A percentile compares a stretch with the other conserved stretches of the same genome.
Conservation (phyloP, 2,329 filamentous ascomycete genomes). For the Fusarium sublunatum region DNA sequence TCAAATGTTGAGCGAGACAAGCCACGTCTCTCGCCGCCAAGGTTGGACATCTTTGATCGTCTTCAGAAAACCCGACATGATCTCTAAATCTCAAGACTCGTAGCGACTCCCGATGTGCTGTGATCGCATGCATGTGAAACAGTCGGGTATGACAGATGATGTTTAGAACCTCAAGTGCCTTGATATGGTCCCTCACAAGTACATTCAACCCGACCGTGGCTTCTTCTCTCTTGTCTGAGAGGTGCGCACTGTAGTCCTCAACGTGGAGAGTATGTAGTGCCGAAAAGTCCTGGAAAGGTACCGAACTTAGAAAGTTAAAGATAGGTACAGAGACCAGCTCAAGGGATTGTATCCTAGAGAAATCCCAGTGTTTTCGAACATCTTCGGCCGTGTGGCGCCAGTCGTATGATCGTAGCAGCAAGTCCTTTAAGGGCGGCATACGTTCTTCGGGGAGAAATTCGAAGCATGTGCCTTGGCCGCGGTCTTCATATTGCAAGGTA, state of each 20-base stretch:
- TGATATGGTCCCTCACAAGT: constrained; percentile 54
- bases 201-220: constrained; percentile 54
- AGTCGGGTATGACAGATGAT: constrained; percentile 56
- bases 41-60: constrained; percentile 57
- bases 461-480: constrained; percentile 60
- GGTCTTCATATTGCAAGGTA: constrained; percentile 57
- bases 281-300: constrained; percentile 52
- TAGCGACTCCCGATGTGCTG: constrained; percentile 54
- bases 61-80: constrained; percentile 58
- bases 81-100: constrained; percentile 57
- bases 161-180: constrained; percentile 52
- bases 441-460: constrained; percentile 54
- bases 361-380: constrained; percentile 59
- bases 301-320: constrained; percentile 57
- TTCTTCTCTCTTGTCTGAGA: constrained; percentile 52
- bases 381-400: constrained; percentile 57
- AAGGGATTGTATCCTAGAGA: constrained; percentile 56
- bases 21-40: constrained; percentile 51
- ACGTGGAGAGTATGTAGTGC: constrained; percentile 54
- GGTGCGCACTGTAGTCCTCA: constrained; percentile 60
- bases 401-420: constrained; percentile 60
- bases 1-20: constrained; percentile 49
- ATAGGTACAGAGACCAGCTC: constrained; percentile 58
- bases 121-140: constrained; percentile 56
- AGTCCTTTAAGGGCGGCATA: constrained; percentile 56